A percentile compares a stretch with the other conserved stretches of the same genome.
These are phyloP conservation scores for Patellifolia procumbens DNA, from an alignment of 179 eudicot genomes.

Conservation along the genomic window DNA sequence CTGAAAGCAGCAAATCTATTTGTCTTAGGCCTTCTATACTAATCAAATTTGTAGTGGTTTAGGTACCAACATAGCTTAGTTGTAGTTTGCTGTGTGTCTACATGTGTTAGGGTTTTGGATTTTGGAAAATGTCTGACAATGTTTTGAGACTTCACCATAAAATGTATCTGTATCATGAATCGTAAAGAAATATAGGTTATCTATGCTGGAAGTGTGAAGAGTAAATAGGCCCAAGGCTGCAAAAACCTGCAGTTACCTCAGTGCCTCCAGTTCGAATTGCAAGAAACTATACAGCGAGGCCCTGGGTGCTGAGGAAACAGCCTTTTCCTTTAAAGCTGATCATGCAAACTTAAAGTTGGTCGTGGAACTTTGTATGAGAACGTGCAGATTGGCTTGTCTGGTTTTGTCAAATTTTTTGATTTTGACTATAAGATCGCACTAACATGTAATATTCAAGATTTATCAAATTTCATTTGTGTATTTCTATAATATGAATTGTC, in stretches of 20 bases:
- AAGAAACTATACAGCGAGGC: neutral
- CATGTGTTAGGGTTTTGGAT: slow-evolving; percentile 16
- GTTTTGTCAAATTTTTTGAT: too few relatives aligned
- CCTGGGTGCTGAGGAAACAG: too few relatives aligned
- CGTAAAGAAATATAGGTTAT: neutral
- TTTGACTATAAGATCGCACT: too few relatives aligned
- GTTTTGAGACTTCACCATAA: neutral
- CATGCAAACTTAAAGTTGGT: too few relatives aligned
- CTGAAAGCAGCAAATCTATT: slow-evolving; percentile 43
- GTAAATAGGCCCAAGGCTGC: slow-evolving; percentile 16
- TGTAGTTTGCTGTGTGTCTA: neutral
- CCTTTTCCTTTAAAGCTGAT: too few relatives aligned
- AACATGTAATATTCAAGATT: too few relatives aligned
- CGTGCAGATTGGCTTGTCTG: too few relatives aligned
- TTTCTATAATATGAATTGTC: too few relatives aligned
- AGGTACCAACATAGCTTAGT: slow-evolving; percentile 18
- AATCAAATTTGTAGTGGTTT: neutral
- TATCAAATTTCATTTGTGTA: too few relatives aligned
- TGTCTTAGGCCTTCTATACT: slow-evolving; percentile 4
- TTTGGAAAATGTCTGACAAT: neutral
- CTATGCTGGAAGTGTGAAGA: neutral
- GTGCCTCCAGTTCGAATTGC: neutral
- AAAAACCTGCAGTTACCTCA: neutral
- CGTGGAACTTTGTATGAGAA: too few relatives aligned
- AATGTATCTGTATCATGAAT: neutral